These are phyloP conservation scores for Knoxia roxburghii DNA, from an alignment of 257 asterid genomes.

Conservation along the genomic window DNA sequence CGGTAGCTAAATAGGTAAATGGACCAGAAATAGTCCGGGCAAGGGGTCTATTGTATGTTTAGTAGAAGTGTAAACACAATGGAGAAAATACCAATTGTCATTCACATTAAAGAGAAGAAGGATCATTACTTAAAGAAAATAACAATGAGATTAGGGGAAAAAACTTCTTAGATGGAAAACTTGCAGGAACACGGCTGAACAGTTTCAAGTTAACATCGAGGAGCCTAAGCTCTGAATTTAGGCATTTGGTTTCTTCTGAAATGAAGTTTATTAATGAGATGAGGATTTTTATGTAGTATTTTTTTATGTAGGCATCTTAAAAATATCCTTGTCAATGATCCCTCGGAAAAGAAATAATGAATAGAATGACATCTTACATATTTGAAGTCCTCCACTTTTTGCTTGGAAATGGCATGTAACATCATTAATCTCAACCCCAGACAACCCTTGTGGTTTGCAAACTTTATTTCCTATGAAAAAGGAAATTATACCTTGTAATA, in stretches of 20 bases:
- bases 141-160: not conserved
- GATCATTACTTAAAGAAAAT: not conserved
- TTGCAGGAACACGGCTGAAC: not conserved
- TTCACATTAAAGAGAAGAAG: not conserved
- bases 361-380: not conserved
- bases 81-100: not conserved
- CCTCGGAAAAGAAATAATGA: not conserved
- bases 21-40: not conserved
- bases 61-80: not conserved
- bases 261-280: not conserved
- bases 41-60: not conserved
- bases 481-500: not conserved
- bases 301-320: not conserved
- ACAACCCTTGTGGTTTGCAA: not conserved
- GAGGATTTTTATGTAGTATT: not conserved
- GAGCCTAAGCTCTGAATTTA: not conserved
- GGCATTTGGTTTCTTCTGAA: not conserved
- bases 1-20: not conserved
- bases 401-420: not conserved
- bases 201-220: not conserved
- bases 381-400: not conserved
- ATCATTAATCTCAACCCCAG: not conserved
- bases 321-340: not conserved
- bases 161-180: not conserved
- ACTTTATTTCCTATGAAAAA: too few species aligned